Base-by-base conservation (phyloP, 768 basidiomycete genomes). In the Roridomyces roridus region DNA sequence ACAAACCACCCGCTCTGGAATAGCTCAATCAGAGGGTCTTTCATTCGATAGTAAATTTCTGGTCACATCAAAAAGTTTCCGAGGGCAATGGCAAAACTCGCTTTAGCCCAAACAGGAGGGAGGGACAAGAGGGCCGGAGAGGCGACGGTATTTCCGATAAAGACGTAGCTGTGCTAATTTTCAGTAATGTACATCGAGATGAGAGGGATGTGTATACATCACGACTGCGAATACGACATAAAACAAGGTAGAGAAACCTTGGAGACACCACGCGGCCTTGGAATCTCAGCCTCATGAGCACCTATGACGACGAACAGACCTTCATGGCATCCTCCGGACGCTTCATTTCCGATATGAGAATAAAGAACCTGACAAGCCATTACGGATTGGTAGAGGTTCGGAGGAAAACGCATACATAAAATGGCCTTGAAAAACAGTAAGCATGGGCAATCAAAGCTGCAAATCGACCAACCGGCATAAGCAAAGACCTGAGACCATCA, bases 321-420 rank as follows among this genome's bases (percentile, higher is more conserved):
- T 84, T 84, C 80, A 84, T 84, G 6, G 82, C 81, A 60, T 84
- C 82, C 58, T 77, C 65, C 1, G 84, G 82, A 24, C 61, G 65
- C 20, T 67, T 69, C 84, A 84, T 84, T 62, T 85, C 83, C 14
- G 83, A 84, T 26, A 83, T 82, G n/a, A 84, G 65, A 36, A 84
- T 78, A 60, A 84, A 84, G 64, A 84, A 84, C 79, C 81, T 82
- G n/a, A 2, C 31, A 24, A n/a, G 31, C 46, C 36, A 37, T 31
- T 26, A 37, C 25, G 18, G 24, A 36, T 31, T 25, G 7, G 40
- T 26, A 20, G 28, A 5, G 36, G 23, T 15, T 18, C 2, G 18
- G 4, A 15, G 12, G 11, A 50, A 17, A n/a, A 20, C 5, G 45
- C 73, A 23, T 64, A 82, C 81, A 83, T 80, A 67, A 85, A 84